phyloP scores from a whole-genome alignment of 768 basidiomycete genomes.

The Tulasnella sp. region DNA sequence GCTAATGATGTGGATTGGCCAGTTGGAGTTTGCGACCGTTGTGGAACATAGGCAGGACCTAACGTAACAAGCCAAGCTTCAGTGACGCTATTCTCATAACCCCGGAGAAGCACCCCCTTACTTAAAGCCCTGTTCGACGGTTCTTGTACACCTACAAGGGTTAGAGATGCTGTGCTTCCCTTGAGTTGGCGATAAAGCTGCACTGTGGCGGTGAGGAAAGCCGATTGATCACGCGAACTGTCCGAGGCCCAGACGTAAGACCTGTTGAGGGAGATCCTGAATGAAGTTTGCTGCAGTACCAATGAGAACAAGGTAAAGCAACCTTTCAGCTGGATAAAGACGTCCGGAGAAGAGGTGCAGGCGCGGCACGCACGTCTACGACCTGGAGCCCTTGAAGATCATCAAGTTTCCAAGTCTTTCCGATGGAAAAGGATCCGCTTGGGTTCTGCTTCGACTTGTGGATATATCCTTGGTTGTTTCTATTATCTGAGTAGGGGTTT shows the following conservation, averaged over 20 bases:
- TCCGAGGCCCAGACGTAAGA: constrained; percentile 91
- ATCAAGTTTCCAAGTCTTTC: constrained; percentile 88
- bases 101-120: not conserved
- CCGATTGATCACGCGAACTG: constrained; percentile 60
- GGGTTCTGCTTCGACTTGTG: constrained; percentile 97
- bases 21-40: not conserved
- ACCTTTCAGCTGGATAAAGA: not conserved
- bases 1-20: not conserved
- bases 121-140: not conserved
- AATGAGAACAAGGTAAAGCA: constrained; percentile 16
- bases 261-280: constrained; percentile 82
- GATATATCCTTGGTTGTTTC: constrained; percentile 62
- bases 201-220: constrained; percentile 65
- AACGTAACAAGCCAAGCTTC: not conserved
- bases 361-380: constrained; percentile 53
- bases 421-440: constrained; percentile 92
- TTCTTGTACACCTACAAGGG: constrained; percentile 28
- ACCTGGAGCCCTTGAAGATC: constrained; percentile 82
- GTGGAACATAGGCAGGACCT: not conserved
- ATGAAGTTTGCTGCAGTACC: constrained; percentile 50
- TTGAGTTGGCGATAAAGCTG: constrained; percentile 41
- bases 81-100: not conserved
- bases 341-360: constrained; percentile 26
- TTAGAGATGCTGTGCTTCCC: constrained; percentile 44
- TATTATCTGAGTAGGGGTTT: constrained; percentile 48